Evolutionary conservation across 2,329 filamentous ascomycete genomes (phyloP).

Genomic region (Sporothrix dimorphospora): DNA sequence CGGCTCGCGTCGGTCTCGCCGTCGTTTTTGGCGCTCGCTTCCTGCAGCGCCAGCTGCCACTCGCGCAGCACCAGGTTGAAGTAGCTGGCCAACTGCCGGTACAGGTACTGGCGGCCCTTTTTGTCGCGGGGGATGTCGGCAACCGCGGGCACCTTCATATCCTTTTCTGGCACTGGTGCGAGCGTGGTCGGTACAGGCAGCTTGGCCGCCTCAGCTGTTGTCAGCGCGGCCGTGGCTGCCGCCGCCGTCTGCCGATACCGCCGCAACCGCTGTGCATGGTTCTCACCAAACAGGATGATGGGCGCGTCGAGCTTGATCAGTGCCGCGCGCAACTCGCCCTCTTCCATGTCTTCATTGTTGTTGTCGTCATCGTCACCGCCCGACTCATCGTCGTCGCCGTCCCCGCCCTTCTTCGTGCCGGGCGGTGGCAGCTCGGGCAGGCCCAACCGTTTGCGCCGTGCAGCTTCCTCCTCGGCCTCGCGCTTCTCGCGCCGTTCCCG

Average conservation of each 20-base stretch:
- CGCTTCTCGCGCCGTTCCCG: slow-evolving; percentile 69
- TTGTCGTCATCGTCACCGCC: slow-evolving; percentile 44
- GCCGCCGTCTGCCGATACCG: slow-evolving; percentile 69
- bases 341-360: slow-evolving; percentile 58
- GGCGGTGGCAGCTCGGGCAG: slow-evolving; percentile 70
- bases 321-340: slow-evolving; percentile 69
- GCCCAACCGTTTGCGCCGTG: slow-evolving; percentile 74
- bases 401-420: slow-evolving; percentile 39
- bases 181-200: slow-evolving; percentile 88
- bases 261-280: slow-evolving; percentile 67
- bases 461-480: slow-evolving; percentile 72
- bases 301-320: slow-evolving; percentile 76
- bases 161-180: slow-evolving; percentile 75
- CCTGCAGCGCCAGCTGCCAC: slow-evolving; percentile 77
- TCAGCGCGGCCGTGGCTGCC: slow-evolving; percentile 53
- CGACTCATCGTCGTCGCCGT: slow-evolving; percentile 35
- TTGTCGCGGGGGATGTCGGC: slow-evolving; percentile 57
- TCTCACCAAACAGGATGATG: slow-evolving; percentile 77
- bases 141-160: slow-evolving; percentile 78
- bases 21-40: slow-evolving; percentile 48
- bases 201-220: slow-evolving; percentile 15
- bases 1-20: slow-evolving; percentile 76
- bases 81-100: slow-evolving; percentile 88
- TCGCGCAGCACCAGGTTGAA: slow-evolving; percentile 94
- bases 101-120: slow-evolving; percentile 71